Base-by-base conservation (phyloP, 768 basidiomycete genomes). In the Boletus subparvulus region DNA sequence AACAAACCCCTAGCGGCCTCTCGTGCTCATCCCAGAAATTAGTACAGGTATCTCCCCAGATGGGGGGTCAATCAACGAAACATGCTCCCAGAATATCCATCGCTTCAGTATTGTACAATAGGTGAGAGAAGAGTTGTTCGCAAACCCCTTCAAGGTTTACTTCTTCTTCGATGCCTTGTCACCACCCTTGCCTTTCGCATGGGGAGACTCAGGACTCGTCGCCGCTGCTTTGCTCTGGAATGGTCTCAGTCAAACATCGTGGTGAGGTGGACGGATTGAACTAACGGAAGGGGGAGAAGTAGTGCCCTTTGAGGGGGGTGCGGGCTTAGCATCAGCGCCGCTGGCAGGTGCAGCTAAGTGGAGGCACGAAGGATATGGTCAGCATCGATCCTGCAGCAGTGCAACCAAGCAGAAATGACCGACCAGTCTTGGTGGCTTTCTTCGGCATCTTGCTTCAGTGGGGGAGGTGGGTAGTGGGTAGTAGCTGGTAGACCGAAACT, bases 111-210 rank as follows among this genome's bases (percentile, higher is more conserved):
- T 49, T 30, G 45, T 67, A 60, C 42, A 52, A 46, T 2, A 37
- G 6, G 16, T 16, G 45, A 37, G n/a, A 41, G 12, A n/a, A 36
- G 19, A 28, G 28, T 35, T n/a, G 49, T 28, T 37, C 35, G 28
- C 5, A 16, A 30, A 41, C 33, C 33, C 33, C 13, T 9, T n/a
- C 4, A 10, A 53, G 21, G 42, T 57, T 61, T 60, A 70, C 60
- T 70, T 70, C 65, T 71, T 71, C 69, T 73, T 71, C 11, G 59
- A 40, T 2, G 30, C 60, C 59, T 72, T 71, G 33, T 45, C 61
- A 14, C 62, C 57, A n/a, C 58, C 46, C 50, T 72, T 69, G 46
- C 47, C 28, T 32, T 73, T 71, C 21, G 63, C 60, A 32, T 66
- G 68, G 50, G 65, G 61, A 17, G 71, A 65, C 58, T 73, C 71